Conservation (phyloP, 1,139 yeast genomes). For the Torulaspora globosa region DNA sequence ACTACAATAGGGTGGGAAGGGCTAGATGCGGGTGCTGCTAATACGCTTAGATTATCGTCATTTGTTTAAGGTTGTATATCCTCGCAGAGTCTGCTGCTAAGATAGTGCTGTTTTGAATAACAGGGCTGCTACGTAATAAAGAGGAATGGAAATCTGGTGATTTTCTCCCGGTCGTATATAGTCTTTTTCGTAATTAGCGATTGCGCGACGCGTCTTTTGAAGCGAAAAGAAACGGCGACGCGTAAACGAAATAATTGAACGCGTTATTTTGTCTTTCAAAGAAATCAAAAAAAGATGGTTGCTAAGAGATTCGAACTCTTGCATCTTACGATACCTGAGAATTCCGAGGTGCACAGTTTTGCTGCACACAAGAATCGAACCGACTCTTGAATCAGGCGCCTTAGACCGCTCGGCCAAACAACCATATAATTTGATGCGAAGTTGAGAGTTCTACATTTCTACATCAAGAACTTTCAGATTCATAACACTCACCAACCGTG, state of each 20-base stretch:
- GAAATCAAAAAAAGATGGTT: conserved; percentile 21
- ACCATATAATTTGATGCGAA: conserved; percentile 12
- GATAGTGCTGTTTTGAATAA: too few relatives aligned
- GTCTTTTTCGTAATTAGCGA: neutral
- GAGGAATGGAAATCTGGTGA: neutral
- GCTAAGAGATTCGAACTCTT: conserved; percentile 34
- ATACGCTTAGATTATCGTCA: neutral
- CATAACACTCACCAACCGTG: too few relatives aligned
- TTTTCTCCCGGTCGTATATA: neutral
- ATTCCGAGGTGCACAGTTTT: conserved; percentile 15
- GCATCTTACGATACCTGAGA: conserved; percentile 34
- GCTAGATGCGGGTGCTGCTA: too few relatives aligned
- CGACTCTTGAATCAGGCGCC: conserved; percentile 32
- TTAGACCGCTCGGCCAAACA: conserved; percentile 35
- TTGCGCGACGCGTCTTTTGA: neutral
- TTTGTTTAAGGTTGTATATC: neutral
- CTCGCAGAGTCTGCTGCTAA: too few relatives aligned
- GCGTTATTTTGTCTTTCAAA: neutral
- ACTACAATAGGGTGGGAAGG: too few relatives aligned
- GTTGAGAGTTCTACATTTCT: too few relatives aligned
- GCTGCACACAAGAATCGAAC: conserved; percentile 17
- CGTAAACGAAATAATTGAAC: conserved; percentile 1
- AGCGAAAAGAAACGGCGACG: neutral
- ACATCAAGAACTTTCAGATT: too few relatives aligned
- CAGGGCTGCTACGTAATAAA: neutral